phyloP scores from a whole-genome alignment of 1,284 basidiomycete genomes.

The Xerocomus amazonicus region DNA sequence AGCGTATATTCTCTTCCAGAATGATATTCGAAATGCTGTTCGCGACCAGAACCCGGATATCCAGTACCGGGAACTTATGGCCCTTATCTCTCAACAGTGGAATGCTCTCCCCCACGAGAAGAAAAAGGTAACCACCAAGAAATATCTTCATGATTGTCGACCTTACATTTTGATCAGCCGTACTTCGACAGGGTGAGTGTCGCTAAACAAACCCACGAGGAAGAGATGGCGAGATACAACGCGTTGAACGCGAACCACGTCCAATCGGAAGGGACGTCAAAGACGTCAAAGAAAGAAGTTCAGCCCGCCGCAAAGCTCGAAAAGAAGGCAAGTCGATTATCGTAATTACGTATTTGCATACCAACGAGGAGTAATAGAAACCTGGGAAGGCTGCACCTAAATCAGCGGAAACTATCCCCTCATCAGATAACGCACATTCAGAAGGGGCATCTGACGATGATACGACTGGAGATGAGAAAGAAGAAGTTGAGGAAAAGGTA shows the following conservation, averaged over 20 bases:
- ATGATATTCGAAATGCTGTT: constrained; percentile 77
- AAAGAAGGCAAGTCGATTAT: constrained; percentile 25
- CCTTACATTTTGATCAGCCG: constrained; percentile 20
- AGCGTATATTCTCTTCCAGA: constrained; percentile 96
- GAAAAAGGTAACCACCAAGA: constrained; percentile 58
- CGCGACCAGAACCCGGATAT: constrained; percentile 64
- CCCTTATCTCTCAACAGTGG: constrained; percentile 76
- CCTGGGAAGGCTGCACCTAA: constrained; percentile 22
- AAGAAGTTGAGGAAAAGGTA: constrained; percentile 32
- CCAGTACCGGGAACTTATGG: constrained; percentile 70
- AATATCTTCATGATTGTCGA: constrained; percentile 1
- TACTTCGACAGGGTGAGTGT: constrained; percentile 30
- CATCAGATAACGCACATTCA: constrained; percentile 26
- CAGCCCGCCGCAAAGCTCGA: constrained; percentile 18
- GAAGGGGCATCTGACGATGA: constrained; percentile 24
- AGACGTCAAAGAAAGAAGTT: constrained; percentile 20
- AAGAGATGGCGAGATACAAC: constrained; percentile 51
- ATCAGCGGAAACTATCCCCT: constrained; percentile 24
- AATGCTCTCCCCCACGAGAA: constrained; percentile 59
- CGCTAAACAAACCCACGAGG: constrained; percentile 48
- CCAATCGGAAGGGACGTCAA: constrained; percentile 34
- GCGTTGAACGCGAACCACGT: constrained; percentile 45
- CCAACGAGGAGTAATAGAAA: constrained; percentile 26
- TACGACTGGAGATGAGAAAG: constrained; percentile 18
- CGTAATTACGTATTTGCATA: constrained; percentile 6